These are phyloP conservation scores for Xylaria sp. DNA, from an alignment of 2,329 filamentous ascomycete species.

Conservation along the genomic window DNA sequence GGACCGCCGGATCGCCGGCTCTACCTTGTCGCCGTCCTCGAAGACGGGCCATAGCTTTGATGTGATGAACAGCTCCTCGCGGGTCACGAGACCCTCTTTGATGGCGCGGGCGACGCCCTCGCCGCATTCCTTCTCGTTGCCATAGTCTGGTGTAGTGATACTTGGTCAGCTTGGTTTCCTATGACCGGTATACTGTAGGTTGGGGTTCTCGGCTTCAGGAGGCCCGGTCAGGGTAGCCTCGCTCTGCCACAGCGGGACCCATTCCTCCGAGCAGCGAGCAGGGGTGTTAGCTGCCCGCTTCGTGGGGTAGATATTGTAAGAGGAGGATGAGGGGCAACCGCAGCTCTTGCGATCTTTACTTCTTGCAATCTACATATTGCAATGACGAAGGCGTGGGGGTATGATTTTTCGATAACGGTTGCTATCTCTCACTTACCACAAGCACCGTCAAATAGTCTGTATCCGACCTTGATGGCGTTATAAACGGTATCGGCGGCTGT, in stretches of 20 bases:
- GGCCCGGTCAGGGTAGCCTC: constrained; percentile 6
- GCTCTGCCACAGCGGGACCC: constrained; percentile 2
- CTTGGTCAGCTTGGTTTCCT: constrained; percentile 9
- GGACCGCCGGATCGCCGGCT: constrained; percentile 76
- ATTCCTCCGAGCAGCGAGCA: constrained; percentile 25
- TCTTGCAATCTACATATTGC: background rate
- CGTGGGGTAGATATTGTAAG: constrained; percentile 19
- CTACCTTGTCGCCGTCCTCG: constrained; percentile 79
- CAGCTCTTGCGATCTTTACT: background rate
- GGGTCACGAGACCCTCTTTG: constrained; percentile 79
- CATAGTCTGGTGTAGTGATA: constrained; percentile 65
- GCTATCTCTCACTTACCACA: constrained; percentile 53
- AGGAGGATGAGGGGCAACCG: constrained; percentile 12
- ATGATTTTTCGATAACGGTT: background rate
- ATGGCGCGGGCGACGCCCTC: constrained; percentile 80
- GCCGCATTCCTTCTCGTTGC: constrained; percentile 80
- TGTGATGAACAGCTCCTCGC: constrained; percentile 88
- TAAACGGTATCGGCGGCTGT: constrained; percentile 78
- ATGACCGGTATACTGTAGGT: background rate
- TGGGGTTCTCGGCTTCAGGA: background rate
- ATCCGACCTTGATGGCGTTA: constrained; percentile 70
- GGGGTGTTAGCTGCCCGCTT: constrained; percentile 14
- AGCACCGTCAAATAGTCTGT: constrained; percentile 65
- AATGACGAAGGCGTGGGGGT: background rate
- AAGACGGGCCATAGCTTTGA: constrained; percentile 94